These are phyloP conservation scores for Actinomortierella wolfii DNA, from an alignment of 371 early-diverging fungal genomes.

Conservation along the genomic window DNA sequence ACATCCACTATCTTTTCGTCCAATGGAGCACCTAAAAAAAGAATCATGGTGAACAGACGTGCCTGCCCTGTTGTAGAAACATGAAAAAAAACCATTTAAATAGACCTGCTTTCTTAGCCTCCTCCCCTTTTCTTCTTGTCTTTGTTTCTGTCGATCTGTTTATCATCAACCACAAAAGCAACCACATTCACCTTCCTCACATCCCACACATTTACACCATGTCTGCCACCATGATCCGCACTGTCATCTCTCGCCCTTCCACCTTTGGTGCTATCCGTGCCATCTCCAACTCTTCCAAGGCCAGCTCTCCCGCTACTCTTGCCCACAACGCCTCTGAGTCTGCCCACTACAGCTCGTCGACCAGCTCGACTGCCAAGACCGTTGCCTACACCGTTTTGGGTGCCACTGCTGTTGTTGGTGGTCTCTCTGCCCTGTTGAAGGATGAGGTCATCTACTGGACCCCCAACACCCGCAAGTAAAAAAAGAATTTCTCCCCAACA, in stretches of 20 bases:
- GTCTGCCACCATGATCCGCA: slow-evolving; percentile 21
- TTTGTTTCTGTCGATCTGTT: no score
- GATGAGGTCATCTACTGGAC: slow-evolving; percentile 47
- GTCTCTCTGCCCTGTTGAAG: slow-evolving; percentile 20
- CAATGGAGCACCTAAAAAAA: no score
- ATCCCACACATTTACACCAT: slow-evolving; percentile 2
- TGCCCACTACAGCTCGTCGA: slow-evolving; percentile 4
- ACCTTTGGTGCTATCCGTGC: slow-evolving; percentile 10
- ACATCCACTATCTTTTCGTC: no score
- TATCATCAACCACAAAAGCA: no score
- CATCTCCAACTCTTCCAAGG: slow-evolving; percentile 27
- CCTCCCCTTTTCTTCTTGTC: no score
- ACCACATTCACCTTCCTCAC: no score
- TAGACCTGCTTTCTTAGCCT: no score
- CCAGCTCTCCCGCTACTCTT: slow-evolving; percentile 9
- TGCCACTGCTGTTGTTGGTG: slow-evolving; percentile 15
- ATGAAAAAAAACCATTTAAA: no score
- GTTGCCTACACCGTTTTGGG: slow-evolving; percentile 27
- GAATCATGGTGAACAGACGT: no score
- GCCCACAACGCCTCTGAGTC: slow-evolving; percentile 3
- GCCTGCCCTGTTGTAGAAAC: no score
- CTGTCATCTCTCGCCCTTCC: slow-evolving; percentile 10
- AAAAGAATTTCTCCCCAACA: neutral
- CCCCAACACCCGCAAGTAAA: slow-evolving; percentile 36
- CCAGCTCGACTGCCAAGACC: slow-evolving; percentile 16